Base-by-base conservation (phyloP, 371 early-diverging fungal species). In the Chytridium lagenaria region DNA sequence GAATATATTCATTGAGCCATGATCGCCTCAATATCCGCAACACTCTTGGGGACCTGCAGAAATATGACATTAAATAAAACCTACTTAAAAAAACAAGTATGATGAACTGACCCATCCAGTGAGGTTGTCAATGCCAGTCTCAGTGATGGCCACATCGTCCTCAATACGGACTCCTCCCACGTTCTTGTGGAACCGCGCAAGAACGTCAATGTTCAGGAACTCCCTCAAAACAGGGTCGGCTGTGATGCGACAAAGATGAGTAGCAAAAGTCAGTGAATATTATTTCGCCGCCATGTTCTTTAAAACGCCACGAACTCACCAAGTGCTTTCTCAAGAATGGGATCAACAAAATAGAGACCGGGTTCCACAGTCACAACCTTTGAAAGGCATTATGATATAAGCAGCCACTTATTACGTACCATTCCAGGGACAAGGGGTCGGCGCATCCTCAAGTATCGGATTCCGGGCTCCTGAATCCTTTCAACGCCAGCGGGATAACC, bases 131-230 rank as follows among this genome's bases (percentile, higher is more conserved):
- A 71, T 69, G 19, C 86, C 86, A 23, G 55, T 57, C 51, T 77
- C 74, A 10, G 75, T 79, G 57, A 85, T 73, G 50, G 92, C 86
- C 34, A 96, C 90, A 72, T 92, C 91, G 75, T 95, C 95, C 78
- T 97, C 97, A 63, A 97, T 95, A 77, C 97, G 89, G 51, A 97
- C 95, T 77, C 97, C 97, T 55, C 97, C 97, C 22, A 95, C 93
- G 61, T 83, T 75, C 72, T 85, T 83, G 22, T 80, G 51, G 80
- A 92, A 94, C 65, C 88, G 85, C 64, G 88, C 83, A 26, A 94
- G 81, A 1, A 85, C 85, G 23, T 88, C 92, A 73, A 89, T 82
- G 80, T 94, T 87, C 68, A 96, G 85, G 71, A 82, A 93, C 79
- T 87, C 76, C 64, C 87, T 81, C 30, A 88, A 80, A 2, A 80